Base-by-base conservation (phyloP, 1,284 basidiomycete genomes). In the Thelephora terrestris region DNA sequence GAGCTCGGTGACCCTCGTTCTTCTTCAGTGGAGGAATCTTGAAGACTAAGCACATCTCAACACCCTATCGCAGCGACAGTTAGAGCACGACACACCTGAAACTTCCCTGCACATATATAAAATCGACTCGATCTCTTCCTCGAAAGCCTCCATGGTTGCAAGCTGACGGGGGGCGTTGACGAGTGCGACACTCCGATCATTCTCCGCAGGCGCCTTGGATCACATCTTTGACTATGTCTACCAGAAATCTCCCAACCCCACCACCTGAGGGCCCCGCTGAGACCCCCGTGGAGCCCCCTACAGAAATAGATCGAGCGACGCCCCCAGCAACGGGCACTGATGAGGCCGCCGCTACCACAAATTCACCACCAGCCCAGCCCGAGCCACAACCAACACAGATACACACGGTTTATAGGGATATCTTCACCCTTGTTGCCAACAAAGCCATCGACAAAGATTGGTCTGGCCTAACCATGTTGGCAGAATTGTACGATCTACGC, bases 81-180 rank as follows among this genome's bases (percentile, higher is more conserved):
- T 12, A 10, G 36, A 45, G 20, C 14, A 34, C 14, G 37, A 46
- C 55, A 59, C 48, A 85, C 86, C 89, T 69, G 84, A 91, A 50
- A 89, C 75, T 68, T 94, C 91, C 49, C 91, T 74, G 29, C 79
- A 85, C 50, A 94, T 83, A 60, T 89, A 92, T 25, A 94, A 69
- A 53, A 93, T 78, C 44, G 85, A 87, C 64, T 92, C 85, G 55
- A 91, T 82, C 57, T 89, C 85, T 52, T 79, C 57, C 7, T 56
- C 75, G 48, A 74, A 66, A 14, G 68, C 64, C 49, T 81, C 75
- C 79, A 83, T 78, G 25, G 45, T 52, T 47, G 47, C 21, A n/a
- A 17, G 20, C 21, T 18, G 50, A 45, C 25, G 35, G n/a, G 40
- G 47, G 39, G 34, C 12, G 21, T 34, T 21, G 46, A 40, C 12